phyloP scores from a whole-genome alignment of 495 filamentous ascomycete species.

The Penicillium ucsense region DNA sequence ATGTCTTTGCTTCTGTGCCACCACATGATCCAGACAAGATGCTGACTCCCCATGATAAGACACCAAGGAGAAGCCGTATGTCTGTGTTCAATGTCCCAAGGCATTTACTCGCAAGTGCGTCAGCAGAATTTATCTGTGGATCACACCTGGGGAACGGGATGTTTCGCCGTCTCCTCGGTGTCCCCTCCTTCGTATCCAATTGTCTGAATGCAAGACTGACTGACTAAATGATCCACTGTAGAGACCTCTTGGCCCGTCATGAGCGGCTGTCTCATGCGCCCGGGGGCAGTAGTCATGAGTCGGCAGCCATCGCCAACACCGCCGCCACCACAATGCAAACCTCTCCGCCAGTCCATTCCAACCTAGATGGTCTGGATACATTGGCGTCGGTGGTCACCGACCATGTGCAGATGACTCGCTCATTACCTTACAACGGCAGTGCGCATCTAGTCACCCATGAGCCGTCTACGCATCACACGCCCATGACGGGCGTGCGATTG shows the following conservation, averaged over 20 bases:
- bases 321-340: neutral
- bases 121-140: too few relatives aligned
- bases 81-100: conserved; percentile 27
- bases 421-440: conserved; percentile 1
- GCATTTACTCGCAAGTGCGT: conserved; percentile 35
- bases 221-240: neutral
- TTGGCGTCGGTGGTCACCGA: conserved; percentile 26
- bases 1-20: neutral
- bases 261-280: conserved; percentile 25
- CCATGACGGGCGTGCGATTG: conserved; percentile 7
- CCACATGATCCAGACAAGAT: neutral
- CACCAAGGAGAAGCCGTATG: conserved; percentile 36
- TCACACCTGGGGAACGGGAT: too few relatives aligned
- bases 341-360: conserved; percentile 13
- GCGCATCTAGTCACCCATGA: conserved; percentile 3
- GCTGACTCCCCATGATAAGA: conserved; percentile 19
- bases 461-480: conserved; percentile 8
- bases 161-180: too few relatives aligned
- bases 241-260: conserved; percentile 30
- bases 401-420: conserved; percentile 9
- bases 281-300: conserved; percentile 7
- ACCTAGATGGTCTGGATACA: conserved; percentile 23
- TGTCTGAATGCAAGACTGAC: neutral
- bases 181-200: too few relatives aligned
- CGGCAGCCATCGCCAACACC: too few relatives aligned